Evolutionary conservation across 352 stramenopile genomes (phyloP), one percentile per base, ranked within the genome.

Genomic region (Phytophthora meadii): DNA sequence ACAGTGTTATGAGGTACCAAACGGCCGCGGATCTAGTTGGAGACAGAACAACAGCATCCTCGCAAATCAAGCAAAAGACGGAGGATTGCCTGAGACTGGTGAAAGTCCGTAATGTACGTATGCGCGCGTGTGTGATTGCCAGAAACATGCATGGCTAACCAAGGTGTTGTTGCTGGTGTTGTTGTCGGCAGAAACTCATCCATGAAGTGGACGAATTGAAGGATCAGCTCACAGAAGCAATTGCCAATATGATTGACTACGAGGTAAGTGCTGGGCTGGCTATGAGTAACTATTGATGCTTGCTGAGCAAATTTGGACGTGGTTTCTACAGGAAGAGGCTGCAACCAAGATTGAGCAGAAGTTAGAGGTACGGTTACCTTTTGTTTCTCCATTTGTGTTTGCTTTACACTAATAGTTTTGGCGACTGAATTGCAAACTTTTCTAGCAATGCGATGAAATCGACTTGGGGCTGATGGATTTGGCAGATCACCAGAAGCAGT

Each of bases 361-460:
- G 52, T 69, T 93, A 25, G 86, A 94, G 75, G 84, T 91, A 66
- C 10, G 50, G 25, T 44, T 32, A 11, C 37, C n/a, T 22, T 50
- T 46, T 32, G 17, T 42, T 22, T 22, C 11, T 15, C 14, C 27
- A 1, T 48, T 3, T 30, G 15, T 49, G 7, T 24, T 11, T 14
- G 9, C 9, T 37, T 19, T 19, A 4, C 46, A 52, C 42, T 73
- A 22, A 61, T 3, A 12, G 17, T 52, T 10, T 9, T 72, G 27
- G 9, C 39, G 32, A 42, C 32, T 42, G 15, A 1, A 48, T 65
- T 62, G 52, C 10, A 17, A 40, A 25, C 5, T 12, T 39, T 24
- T 54, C 4, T 58, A 93, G 81, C 84, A 93, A 90, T 94, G 86
- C 59, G 86, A 94, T 54, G 70, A 87, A 19, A 93, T 94, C 51